Base-by-base conservation (phyloP, 1,139 yeast genomes). In the Kazachstania sp. region DNA sequence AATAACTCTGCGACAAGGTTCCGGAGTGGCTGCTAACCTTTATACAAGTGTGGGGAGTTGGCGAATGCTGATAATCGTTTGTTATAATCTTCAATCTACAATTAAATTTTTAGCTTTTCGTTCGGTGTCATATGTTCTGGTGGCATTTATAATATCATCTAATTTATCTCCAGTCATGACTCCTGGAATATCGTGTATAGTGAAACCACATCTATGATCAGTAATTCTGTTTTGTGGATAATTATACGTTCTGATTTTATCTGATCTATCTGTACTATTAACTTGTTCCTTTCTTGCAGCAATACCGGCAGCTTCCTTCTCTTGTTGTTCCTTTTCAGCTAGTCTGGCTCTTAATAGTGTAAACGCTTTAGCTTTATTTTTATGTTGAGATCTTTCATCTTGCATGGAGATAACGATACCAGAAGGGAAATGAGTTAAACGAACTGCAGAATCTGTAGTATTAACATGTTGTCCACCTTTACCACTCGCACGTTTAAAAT, bases 401-500 rank as follows among this genome's bases (percentile, higher is more conserved):
- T 94, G 98, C 72, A 92, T 95, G 47, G 81, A 74, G 3, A 92
- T 96, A 13, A 80, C 82, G 39, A 87, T 80, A 3, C 97, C 97
- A 0, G 96, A 82, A 2, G 98, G 97, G 19, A 84, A 72, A 67
- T 92, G 99, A 0, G 94, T 88, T 36, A 94, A 70, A 57, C 98
- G 74, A 18, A 92, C 97, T 0, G 98, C 99, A 1, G 97, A 87
- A 64, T 92, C 98, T 0, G 98, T 92, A 16, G 97, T 92, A 63
- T 94, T 92, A 43, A 92, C 99, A 63, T 94, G 98, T 68, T 92
- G 99, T 0, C 99, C 99, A 47, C 99, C 99, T 54, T 95, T 85
- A 3, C 98, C 99, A 46, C 96, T 81, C 0, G 98, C 87, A 58
- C 98, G 73, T 97, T 90, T 94, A 13, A 94, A 87, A 65, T 94